These are phyloP conservation scores for Monosporascus sp. DNA, from an alignment of 2,329 filamentous ascomycete genomes.

Conservation along the genomic window DNA sequence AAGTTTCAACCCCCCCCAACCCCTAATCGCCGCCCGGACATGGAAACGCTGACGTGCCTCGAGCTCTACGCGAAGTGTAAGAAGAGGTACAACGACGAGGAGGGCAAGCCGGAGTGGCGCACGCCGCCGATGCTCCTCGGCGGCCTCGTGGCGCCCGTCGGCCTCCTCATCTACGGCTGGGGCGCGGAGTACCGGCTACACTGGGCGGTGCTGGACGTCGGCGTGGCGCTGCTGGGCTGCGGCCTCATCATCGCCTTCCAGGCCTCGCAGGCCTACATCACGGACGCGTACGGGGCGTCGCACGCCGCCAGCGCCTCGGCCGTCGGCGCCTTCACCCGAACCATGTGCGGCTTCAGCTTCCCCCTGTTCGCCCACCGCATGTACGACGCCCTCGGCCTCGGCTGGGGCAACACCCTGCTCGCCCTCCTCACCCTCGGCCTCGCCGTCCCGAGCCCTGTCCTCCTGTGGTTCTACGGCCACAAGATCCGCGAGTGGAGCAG, in stretches of 20 bases:
- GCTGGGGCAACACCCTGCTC: neutral
- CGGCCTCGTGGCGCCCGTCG: slow-evolving; percentile 37
- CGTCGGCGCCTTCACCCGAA: neutral
- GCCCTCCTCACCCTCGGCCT: neutral
- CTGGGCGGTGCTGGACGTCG: slow-evolving; percentile 54
- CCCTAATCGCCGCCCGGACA: neutral
- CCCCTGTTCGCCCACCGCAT: neutral
- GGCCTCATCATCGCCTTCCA: slow-evolving; percentile 54
- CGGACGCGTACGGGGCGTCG: neutral
- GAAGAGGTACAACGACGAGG: slow-evolving; percentile 1
- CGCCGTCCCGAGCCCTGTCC: neutral
- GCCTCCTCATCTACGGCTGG: slow-evolving; percentile 46
- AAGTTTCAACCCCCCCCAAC: neutral
- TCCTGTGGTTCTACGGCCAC: neutral
- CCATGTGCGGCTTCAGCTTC: neutral
- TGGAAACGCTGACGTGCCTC: neutral
- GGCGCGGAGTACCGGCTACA: slow-evolving; percentile 34
- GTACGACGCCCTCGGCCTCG: neutral
- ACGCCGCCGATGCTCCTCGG: slow-evolving; percentile 21
- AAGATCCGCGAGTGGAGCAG: neutral
- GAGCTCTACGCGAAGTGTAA: slow-evolving; percentile 5
- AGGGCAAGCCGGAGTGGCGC: slow-evolving; percentile 8
- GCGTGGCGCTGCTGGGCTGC: slow-evolving; percentile 37
- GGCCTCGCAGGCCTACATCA: slow-evolving; percentile 49
- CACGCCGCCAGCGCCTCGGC: neutral